Evolutionary conservation across 202 grass and related monocot species (phyloP).

Genomic region (Elaeis oleifera): DNA sequence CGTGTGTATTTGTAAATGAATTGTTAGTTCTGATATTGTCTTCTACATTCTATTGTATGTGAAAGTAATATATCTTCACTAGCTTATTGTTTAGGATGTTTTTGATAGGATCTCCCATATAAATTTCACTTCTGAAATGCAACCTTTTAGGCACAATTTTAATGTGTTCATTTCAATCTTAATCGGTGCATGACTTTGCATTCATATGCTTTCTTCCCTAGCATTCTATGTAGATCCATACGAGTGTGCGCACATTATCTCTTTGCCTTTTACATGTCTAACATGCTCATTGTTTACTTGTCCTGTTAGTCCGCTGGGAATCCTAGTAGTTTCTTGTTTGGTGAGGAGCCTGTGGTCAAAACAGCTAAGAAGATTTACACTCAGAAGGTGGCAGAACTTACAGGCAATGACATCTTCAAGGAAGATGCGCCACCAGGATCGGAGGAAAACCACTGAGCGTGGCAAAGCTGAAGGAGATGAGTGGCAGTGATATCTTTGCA

Average conservation of each 20-base stretch:
- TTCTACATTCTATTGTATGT: too few species aligned
- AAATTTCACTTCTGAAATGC: too few species aligned
- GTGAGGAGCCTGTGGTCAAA: constrained; percentile 53
- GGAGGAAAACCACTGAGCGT: constrained; percentile 64
- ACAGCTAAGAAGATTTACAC: constrained; percentile 80
- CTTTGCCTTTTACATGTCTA: background rate
- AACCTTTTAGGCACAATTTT: too few species aligned
- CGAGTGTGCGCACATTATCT: background rate
- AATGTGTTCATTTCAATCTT: too few species aligned
- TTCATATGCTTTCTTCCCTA: too few species aligned
- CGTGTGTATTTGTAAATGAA: too few species aligned
- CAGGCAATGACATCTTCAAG: constrained; percentile 83
- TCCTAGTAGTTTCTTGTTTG: constrained; percentile 60
- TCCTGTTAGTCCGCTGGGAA: constrained; percentile 19
- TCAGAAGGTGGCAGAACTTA: constrained; percentile 72
- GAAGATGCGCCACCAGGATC: constrained; percentile 30
- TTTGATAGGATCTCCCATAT: too few species aligned
- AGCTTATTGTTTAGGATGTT: too few species aligned
- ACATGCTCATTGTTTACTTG: constrained; percentile 2
- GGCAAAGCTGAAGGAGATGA: constrained; percentile 91
- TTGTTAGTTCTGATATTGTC: too few species aligned
- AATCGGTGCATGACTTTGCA: too few species aligned
- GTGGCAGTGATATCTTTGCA: constrained; percentile 79
- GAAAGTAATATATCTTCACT: too few species aligned
- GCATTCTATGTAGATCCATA: background rate